Evolutionary conservation across 805 yeast genomes (phyloP).

Genomic region (Yarrowia keelungensis): DNA sequence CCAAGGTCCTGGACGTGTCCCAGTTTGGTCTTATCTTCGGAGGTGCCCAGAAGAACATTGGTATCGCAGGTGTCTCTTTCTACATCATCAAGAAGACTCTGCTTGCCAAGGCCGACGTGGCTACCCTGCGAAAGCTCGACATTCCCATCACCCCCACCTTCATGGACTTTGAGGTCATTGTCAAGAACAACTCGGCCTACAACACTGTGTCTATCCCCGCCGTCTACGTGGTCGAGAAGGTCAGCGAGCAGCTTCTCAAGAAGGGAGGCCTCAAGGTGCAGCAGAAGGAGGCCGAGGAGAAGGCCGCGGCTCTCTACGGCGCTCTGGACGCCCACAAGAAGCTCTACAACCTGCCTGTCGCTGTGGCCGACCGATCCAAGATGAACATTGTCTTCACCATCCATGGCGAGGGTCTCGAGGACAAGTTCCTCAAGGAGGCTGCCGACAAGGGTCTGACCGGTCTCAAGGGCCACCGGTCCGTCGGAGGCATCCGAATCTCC

Average conservation of each 20-base stretch:
- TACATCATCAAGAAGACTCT: conserved; percentile 87
- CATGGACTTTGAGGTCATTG: conserved; percentile 83
- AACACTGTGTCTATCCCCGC: conserved; percentile 96
- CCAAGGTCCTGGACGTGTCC: conserved; percentile 78
- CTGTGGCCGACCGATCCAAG: conserved; percentile 68
- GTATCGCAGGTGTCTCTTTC: conserved; percentile 92
- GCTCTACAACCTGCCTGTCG: conserved; percentile 72
- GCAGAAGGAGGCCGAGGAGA: conserved; percentile 61
- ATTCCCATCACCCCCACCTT: conserved; percentile 91
- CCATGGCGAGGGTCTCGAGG: conserved; percentile 65
- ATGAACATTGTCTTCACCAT: conserved; percentile 95
- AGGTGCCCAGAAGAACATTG: conserved; percentile 98
- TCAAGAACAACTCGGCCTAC: conserved; percentile 88
- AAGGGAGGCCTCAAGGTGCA: conserved; percentile 78
- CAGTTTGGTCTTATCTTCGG: conserved; percentile 92
- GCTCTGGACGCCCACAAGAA: conserved; percentile 71
- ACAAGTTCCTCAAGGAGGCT: conserved; percentile 73
- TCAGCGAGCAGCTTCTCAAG: conserved; percentile 64
- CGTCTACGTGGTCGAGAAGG: conserved; percentile 82
- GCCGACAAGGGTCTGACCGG: conserved; percentile 68
- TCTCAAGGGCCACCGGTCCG: conserved; percentile 94
- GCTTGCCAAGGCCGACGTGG: conserved; percentile 68
- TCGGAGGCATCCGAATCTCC: conserved; percentile 96
- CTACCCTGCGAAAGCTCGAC: conserved; percentile 58
- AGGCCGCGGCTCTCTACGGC: conserved; percentile 68